Evolutionary conservation across 495 filamentous ascomycete genomes (phyloP), one percentile per base, ranked within the genome.

Genomic region (Cercophora scortea): DNA sequence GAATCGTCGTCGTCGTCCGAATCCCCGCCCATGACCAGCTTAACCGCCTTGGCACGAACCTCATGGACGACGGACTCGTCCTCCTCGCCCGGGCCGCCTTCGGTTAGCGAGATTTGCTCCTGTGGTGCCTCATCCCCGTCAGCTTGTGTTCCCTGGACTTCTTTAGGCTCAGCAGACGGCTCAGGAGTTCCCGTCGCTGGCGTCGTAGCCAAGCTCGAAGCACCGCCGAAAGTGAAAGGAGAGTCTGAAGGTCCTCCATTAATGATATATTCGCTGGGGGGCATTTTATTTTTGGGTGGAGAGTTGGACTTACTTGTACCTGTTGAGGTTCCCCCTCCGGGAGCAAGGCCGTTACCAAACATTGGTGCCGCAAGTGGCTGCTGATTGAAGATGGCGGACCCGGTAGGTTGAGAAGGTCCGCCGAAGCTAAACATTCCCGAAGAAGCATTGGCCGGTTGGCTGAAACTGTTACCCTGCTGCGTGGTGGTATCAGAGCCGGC

Each of bases 41-140:
- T 82, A 50, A 84, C 60, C 8, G 76, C 85, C 60, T 83, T 85
- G 38, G 80, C 79, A 42, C 80, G 79, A 12, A 80, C 74, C 54
- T 88, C 80, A 58, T 82, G 76, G 6, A 86, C 56, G 17, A 81
- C 69, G 33, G 75, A 71, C 61, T 91, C 87, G 52, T 88, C 73
- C 60, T 89, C 85, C 62, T 90, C 86, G 8, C 85, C 87, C 42
- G 79, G 79, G 19, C 82, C 78, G 51, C 75, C 75, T 43, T 72
- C 69, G 47, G 80, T 78, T 56, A 88, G 74, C 64, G 85, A 79
- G 49, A 86, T 71, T 75, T 84, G 80, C 62, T 74, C 71, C 55
- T 83, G 73, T 48, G 67, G 64, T 51, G 59, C 69, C 46, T 74
- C 73, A 45, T 78, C 72, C 45, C 76, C 68, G 57, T 79, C 76